A percentile compares a stretch with the other conserved stretches of the same genome.
These are phyloP conservation scores for Penicillium griseofulvum DNA, from an alignment of 2,329 filamentous ascomycete genomes.

Conservation along the genomic window DNA sequence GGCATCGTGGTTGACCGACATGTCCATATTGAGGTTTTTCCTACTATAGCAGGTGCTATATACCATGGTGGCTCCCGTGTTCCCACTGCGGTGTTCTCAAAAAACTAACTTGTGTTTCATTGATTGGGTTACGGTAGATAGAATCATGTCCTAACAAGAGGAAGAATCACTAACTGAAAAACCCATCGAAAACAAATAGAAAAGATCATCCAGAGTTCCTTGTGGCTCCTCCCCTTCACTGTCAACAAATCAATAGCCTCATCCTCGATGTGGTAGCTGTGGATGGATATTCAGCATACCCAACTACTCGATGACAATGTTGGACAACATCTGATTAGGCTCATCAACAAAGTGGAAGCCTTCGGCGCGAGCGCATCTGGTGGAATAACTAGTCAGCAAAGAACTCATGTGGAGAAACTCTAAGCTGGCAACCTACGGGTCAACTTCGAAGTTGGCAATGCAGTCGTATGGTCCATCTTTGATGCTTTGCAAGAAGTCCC, in stretches of 20 bases:
- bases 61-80: not conserved
- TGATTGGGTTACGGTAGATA: not conserved
- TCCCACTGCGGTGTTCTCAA: not conserved
- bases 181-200: not conserved
- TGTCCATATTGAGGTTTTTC: not conserved
- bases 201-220: not conserved
- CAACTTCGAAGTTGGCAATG: conserved; percentile 7
- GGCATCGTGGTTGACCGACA: not conserved
- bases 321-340: conserved; percentile 3
- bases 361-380: not conserved
- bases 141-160: not conserved
- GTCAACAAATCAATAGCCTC: not conserved
- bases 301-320: not conserved
- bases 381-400: not conserved
- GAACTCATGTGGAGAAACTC: not conserved
- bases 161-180: not conserved
- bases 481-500: conserved; percentile 2
- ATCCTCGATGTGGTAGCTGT: not conserved
- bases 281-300: not conserved
- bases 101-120: not conserved
- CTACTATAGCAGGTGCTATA: not conserved
- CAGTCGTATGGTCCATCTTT: conserved; percentile 7
- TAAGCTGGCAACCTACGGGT: conserved; percentile 10
- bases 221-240: not conserved
- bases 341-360: conserved; percentile 7